Evolutionary conservation across 371 early-diverging fungal species (phyloP).

Genomic region (Apophysomyces sp.): DNA sequence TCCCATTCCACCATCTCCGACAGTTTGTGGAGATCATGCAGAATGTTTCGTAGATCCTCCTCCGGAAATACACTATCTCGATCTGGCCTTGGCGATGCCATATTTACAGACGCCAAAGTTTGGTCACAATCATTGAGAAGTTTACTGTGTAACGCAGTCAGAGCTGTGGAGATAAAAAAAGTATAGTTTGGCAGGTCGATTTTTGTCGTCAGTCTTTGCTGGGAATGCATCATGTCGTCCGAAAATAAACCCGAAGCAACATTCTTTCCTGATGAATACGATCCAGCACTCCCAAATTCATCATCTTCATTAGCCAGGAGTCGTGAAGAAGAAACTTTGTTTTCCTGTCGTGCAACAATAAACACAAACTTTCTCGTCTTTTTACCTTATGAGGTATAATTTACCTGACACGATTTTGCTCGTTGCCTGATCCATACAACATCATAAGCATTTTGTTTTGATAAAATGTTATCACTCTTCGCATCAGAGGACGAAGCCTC

Average conservation of each 20-base stretch:
- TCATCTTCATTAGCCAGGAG: conserved; percentile 24
- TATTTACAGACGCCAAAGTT: conserved; percentile 16
- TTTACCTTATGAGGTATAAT: neutral
- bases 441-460: conserved; percentile 10
- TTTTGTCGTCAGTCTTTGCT: neutral
- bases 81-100: conserved; percentile 6
- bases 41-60: conserved; percentile 23
- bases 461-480: conserved; percentile 25
- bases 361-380: neutral
- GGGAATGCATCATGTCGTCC: neutral
- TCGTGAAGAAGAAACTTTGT: conserved; percentile 25
- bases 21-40: conserved; percentile 41
- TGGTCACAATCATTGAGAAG: conserved; percentile 41
- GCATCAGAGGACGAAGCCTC: conserved; percentile 6
- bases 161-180: conserved; percentile 29
- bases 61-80: conserved; percentile 19
- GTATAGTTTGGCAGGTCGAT: neutral
- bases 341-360: conserved; percentile 17
- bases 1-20: conserved; percentile 47
- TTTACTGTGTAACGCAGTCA: conserved; percentile 44
- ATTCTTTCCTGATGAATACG: neutral
- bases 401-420: conserved; percentile 38
- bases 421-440: conserved; percentile 26
- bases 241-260: neutral
- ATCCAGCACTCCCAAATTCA: neutral